Conservation (phyloP, 1,284 basidiomycete species). For the Marasmius tenuissimus region DNA sequence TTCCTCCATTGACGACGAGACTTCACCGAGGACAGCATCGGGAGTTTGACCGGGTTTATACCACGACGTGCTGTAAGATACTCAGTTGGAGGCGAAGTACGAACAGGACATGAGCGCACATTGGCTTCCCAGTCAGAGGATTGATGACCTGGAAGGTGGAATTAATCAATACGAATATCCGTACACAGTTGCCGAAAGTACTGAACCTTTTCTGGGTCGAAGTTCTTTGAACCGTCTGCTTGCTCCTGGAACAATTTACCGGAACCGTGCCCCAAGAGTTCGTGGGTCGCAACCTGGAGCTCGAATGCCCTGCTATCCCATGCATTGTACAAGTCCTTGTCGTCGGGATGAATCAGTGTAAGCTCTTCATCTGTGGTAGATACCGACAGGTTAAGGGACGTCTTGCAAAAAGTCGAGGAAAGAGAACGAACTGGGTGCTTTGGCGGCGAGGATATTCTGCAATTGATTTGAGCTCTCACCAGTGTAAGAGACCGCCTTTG, state of each 20-base stretch:
- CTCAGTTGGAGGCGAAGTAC: conserved; percentile 1
- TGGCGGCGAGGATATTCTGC: conserved; percentile 80
- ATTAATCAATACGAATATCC: neutral
- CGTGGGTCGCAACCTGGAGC: conserved; percentile 85
- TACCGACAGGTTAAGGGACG: neutral
- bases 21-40: conserved; percentile 77
- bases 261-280: conserved; percentile 77
- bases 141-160: conserved; percentile 59
- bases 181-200: neutral
- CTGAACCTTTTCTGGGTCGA: conserved; percentile 62
- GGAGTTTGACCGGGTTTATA: conserved; percentile 83
- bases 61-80: conserved; percentile 63
- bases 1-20: conserved; percentile 86
- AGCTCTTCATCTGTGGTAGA: conserved; percentile 63
- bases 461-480: neutral
- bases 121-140: conserved; percentile 78
- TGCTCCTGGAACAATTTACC: conserved; percentile 80
- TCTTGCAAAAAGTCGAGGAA: neutral
- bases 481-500: neutral
- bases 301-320: conserved; percentile 82
- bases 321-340: conserved; percentile 64
- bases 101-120: conserved; percentile 43
- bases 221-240: conserved; percentile 75
- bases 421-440: conserved; percentile 65
- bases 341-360: conserved; percentile 80